Evolutionary conservation across 2,329 filamentous ascomycete species (phyloP).

Genomic region (Neonectria sp.): DNA sequence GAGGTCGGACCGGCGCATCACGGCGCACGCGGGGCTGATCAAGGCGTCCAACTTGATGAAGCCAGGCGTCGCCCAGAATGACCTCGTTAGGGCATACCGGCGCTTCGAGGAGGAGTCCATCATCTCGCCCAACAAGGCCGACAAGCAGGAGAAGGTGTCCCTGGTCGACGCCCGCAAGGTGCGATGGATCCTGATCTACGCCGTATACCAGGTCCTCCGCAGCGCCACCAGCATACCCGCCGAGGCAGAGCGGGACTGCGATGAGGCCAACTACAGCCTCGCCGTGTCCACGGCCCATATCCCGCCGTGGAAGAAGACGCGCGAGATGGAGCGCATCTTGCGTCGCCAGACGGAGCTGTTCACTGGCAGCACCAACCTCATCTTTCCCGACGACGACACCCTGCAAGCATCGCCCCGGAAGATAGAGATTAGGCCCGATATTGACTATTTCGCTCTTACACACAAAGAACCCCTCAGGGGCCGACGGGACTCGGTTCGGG

Average conservation of each 20-base stretch:
- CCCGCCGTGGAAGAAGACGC: conserved; percentile 62
- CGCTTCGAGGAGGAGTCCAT: conserved; percentile 76
- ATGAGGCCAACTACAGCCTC: conserved; percentile 71
- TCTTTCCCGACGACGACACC: conserved; percentile 27
- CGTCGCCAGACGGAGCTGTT: conserved; percentile 49
- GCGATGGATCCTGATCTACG: conserved; percentile 84
- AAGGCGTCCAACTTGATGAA: conserved; percentile 63
- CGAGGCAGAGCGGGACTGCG: conserved; percentile 70
- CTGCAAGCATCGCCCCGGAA: conserved; percentile 24
- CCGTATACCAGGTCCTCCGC: conserved; percentile 79
- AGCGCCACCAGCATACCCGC: conserved; percentile 73
- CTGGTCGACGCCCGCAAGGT: conserved; percentile 81
- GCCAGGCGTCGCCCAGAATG: conserved; percentile 59
- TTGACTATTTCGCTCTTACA: conserved; percentile 67
- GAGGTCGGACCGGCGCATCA: conserved; percentile 63
- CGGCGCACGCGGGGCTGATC: conserved; percentile 67
- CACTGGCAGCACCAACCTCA: conserved; percentile 27
- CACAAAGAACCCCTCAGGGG: conserved; percentile 48
- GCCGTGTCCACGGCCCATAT: conserved; percentile 59
- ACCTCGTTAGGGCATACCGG: conserved; percentile 77
- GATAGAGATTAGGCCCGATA: conserved; percentile 68
- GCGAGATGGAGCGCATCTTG: conserved; percentile 46
- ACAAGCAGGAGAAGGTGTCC: conserved; percentile 68
- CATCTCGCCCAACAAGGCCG: conserved; percentile 64
- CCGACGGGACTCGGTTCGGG: conserved; percentile 24